Evolutionary conservation across 2,329 filamentous ascomycete genomes (phyloP).

Genomic region (Calonectria ilicicola): DNA sequence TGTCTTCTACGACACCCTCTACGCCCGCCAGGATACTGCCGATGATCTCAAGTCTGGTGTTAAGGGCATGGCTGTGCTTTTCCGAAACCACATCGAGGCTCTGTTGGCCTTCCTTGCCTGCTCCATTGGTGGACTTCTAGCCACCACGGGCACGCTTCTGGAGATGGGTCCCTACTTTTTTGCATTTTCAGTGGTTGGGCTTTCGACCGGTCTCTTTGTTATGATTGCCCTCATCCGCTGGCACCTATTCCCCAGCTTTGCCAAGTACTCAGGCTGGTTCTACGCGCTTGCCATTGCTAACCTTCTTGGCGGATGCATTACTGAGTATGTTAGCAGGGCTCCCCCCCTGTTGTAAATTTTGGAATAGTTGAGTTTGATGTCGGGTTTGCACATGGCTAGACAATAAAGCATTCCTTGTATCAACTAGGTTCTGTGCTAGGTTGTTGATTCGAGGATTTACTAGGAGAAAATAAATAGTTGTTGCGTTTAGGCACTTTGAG

Average conservation of each 20-base stretch:
- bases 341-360: neutral
- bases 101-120: slow-evolving; percentile 25
- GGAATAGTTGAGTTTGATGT: neutral
- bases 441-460: too few relatives aligned
- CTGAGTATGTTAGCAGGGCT: slow-evolving; percentile 22
- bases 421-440: neutral
- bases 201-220: slow-evolving; percentile 17
- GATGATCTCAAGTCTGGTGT: slow-evolving; percentile 51
- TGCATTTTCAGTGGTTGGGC: slow-evolving; percentile 28
- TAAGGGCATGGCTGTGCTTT: slow-evolving; percentile 46
- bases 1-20: slow-evolving; percentile 51
- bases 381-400: neutral
- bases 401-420: neutral
- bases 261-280: slow-evolving; percentile 30
- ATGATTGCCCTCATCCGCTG: slow-evolving; percentile 29
- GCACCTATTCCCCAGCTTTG: slow-evolving; percentile 24
- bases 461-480: neutral
- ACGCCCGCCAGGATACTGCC: slow-evolving; percentile 49
- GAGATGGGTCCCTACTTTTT: slow-evolving; percentile 29
- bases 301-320: slow-evolving; percentile 27
- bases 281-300: slow-evolving; percentile 33
- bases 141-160: slow-evolving; percentile 10
- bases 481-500: neutral
- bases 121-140: slow-evolving; percentile 25
- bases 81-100: slow-evolving; percentile 31